A percentile compares a stretch with the other conserved stretches of the same genome.
Conservation (phyloP, 2,329 filamentous ascomycete species). For the Ceratocystis eucalypticola region DNA sequence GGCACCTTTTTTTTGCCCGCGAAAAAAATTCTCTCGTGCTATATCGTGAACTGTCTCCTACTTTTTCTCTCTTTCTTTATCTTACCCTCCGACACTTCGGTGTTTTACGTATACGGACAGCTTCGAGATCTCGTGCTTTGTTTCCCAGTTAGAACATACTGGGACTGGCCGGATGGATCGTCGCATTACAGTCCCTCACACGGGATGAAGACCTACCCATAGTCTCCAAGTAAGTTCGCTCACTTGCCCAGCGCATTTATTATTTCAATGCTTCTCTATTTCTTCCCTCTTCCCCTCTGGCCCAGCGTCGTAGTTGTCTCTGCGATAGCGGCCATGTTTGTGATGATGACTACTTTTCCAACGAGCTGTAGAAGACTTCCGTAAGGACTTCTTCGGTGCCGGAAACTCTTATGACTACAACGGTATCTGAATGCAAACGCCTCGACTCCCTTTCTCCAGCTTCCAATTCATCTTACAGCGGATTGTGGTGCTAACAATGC, state of each 20-base stretch:
- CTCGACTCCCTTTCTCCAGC: slow-evolving; percentile 8
- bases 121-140: not conserved
- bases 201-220: slow-evolving; percentile 13
- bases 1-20: not conserved
- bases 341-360: slow-evolving; percentile 46
- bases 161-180: slow-evolving; percentile 14
- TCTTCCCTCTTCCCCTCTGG: not conserved
- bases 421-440: slow-evolving; percentile 63
- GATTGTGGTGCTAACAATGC: not conserved
- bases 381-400: slow-evolving; percentile 20
- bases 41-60: not conserved
- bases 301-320: not conserved
- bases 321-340: slow-evolving; percentile 20
- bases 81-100: not conserved
- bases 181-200: slow-evolving; percentile 14
- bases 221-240: not conserved
- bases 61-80: not conserved
- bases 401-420: slow-evolving; percentile 64
- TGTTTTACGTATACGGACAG: not conserved
- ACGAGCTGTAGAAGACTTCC: slow-evolving; percentile 20
- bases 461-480: not conserved
- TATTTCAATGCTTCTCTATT: slow-evolving; percentile 9
- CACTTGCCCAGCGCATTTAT: not conserved
- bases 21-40: not conserved
- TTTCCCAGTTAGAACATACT: slow-evolving; percentile 11